Base-by-base conservation (phyloP, 441 rosid species). In the Adansonia rubrostipa region DNA sequence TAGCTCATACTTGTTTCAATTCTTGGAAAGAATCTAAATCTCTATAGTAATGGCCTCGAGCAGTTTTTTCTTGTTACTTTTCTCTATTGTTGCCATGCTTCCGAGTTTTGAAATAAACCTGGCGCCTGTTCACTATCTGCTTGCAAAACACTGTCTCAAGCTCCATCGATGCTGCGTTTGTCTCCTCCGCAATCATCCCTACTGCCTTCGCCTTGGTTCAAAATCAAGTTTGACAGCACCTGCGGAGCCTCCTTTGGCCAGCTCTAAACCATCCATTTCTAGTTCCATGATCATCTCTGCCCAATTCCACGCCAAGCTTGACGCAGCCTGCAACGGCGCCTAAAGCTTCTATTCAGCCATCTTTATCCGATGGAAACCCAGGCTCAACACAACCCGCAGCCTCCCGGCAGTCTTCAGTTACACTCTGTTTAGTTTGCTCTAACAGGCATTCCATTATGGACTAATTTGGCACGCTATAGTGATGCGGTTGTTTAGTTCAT, bases 41-140 rank as follows among this genome's bases (percentile, higher is more conserved):
- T 63, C 6, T 0, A 1, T 3, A 0, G 60, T n/a, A 9, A 77
- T 68, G 75, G 68, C 60, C 48, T 45, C 48, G 0, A 42, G 20
- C 11, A 68, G 6, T 44, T 44, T 42, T 51, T 68, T 68, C 15
- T 1, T 44, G 1, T n/a, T 60, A 2, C 24, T 20, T 20, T 15
- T 77, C 13, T 58, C 63, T 15, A 9, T 44, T 13, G 14, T 51
- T 45, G 17, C 19, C 22, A 33, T 77, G 74, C 74, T 77, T 67
- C 60, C 74, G 44, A 11, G 61, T 6, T 44, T 56, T 33, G 47
- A 77, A 9, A 22, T 28, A 5, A 69, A 33, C 50, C 10, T 24
- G 5, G 68, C 74, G 22, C 40, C 36, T 53, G 50, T 19, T 53
- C 47, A 56, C 11, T 9, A 22, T 40, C 64, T 67, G 15, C 22